These are phyloP conservation scores for Nematocida displodere DNA, from an alignment of 371 early-diverging fungal species.

Conservation along the genomic window DNA sequence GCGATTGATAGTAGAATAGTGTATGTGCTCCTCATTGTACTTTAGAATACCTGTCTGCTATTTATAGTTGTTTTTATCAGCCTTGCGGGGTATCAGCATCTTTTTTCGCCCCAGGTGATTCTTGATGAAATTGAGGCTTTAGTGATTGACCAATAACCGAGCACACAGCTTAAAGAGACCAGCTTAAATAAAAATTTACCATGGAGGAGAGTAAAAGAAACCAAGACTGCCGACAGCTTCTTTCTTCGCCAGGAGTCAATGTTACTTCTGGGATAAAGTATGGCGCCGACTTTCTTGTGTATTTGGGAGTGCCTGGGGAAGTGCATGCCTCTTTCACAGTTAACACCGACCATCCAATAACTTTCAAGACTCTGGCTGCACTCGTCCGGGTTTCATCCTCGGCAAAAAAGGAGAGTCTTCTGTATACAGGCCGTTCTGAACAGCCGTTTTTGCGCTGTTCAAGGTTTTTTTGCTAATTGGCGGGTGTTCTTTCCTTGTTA, in stretches of 20 bases:
- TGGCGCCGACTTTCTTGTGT: conserved; percentile 39
- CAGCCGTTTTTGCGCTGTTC: conserved; percentile 4
- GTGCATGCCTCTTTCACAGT: conserved; percentile 42
- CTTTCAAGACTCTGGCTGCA: conserved; percentile 17
- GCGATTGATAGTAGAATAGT: not conserved
- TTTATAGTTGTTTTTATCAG: not conserved
- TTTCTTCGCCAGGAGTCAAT: not conserved
- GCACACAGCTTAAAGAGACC: not conserved
- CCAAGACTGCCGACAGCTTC: not conserved
- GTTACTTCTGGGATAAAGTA: conserved; percentile 34
- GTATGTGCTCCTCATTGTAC: not conserved
- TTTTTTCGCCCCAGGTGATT: not conserved
- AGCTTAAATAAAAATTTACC: not conserved
- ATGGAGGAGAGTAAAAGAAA: not conserved
- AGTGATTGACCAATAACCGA: no score
- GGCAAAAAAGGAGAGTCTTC: conserved; percentile 40
- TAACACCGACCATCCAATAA: not conserved
- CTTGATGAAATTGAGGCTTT: no score
- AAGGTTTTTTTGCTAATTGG: conserved; percentile 10
- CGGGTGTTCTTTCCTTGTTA: not conserved
- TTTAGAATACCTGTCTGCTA: not conserved
- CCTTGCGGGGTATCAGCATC: not conserved
- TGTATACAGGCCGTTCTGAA: not conserved
- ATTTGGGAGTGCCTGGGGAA: conserved; percentile 9
- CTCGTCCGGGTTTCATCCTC: conserved; percentile 47